phyloP scores from a whole-genome alignment of 139 green algal genomes.

The Axilococcus clingmanii region DNA sequence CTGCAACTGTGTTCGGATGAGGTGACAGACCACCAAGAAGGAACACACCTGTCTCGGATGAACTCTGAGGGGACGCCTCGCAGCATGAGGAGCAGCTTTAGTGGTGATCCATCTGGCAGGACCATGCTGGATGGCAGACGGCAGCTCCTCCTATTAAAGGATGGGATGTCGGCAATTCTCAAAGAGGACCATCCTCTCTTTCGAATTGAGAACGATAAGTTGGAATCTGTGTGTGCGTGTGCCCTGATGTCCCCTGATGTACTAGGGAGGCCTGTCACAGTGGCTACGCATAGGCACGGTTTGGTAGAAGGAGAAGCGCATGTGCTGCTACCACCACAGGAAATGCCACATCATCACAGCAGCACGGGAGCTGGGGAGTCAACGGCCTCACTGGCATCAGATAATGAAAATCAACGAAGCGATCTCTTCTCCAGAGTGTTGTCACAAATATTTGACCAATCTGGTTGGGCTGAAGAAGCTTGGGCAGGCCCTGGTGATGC shows the following conservation, averaged over 20 bases:
- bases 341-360: background rate
- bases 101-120: background rate
- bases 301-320: conserved; percentile 25
- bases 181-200: conserved; percentile 5
- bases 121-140: too few relatives aligned
- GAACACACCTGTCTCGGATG: too few relatives aligned
- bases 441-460: conserved; percentile 28
- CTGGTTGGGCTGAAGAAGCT: conserved; percentile 9
- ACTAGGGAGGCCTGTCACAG: conserved; percentile 23
- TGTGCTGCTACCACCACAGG: background rate
- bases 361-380: background rate
- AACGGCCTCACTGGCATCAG: too few relatives aligned
- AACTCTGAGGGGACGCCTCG: background rate
- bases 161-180: background rate
- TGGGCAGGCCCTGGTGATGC: background rate
- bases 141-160: too few relatives aligned
- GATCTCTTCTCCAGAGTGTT: conserved; percentile 15
- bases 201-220: conserved; percentile 26
- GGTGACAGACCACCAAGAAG: too few relatives aligned
- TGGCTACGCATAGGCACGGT: conserved; percentile 21
- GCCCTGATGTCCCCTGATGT: conserved; percentile 19
- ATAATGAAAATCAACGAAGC: background rate
- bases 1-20: too few relatives aligned
- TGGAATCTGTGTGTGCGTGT: conserved; percentile 25
- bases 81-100: background rate